Conservation (phyloP, 2,329 filamentous ascomycete genomes). For the Chaetomiaceae sp. region DNA sequence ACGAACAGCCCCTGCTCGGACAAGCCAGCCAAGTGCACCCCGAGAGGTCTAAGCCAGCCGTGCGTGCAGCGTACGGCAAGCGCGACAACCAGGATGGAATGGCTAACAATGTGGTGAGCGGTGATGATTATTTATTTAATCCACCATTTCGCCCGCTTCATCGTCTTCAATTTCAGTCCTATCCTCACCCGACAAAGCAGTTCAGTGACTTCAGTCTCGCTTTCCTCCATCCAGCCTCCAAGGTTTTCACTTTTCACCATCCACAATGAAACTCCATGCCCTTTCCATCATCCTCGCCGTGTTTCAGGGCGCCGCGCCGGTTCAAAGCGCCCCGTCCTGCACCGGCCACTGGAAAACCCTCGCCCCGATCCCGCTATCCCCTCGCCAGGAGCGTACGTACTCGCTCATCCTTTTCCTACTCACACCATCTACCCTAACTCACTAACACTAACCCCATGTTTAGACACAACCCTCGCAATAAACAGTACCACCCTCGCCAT, state of each 20-base stretch:
- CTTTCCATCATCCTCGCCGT: neutral
- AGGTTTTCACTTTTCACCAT: no score
- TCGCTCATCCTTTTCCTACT: neutral
- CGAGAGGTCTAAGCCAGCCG: no score
- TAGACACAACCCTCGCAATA: neutral
- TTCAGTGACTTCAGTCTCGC: no score
- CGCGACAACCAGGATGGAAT: no score
- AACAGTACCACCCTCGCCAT: neutral
- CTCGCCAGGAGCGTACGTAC: neutral
- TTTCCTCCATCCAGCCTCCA: no score
- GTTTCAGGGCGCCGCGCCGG: neutral
- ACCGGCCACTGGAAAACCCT: neutral
- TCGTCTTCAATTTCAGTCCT: neutral
- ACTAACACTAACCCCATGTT: no score
- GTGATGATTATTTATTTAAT: neutral
- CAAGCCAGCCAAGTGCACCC: no score
- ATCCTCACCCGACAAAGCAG: no score
- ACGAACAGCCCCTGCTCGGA: no score
- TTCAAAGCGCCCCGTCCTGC: neutral
- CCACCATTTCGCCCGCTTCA: neutral
- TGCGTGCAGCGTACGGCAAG: no score
- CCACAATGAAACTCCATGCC: neutral
- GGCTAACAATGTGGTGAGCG: no score
- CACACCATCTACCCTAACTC: neutral
- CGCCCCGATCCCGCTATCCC: neutral